Base-by-base conservation (phyloP, 139 green algal species). In the Chlamydomonas incerta region DNA sequence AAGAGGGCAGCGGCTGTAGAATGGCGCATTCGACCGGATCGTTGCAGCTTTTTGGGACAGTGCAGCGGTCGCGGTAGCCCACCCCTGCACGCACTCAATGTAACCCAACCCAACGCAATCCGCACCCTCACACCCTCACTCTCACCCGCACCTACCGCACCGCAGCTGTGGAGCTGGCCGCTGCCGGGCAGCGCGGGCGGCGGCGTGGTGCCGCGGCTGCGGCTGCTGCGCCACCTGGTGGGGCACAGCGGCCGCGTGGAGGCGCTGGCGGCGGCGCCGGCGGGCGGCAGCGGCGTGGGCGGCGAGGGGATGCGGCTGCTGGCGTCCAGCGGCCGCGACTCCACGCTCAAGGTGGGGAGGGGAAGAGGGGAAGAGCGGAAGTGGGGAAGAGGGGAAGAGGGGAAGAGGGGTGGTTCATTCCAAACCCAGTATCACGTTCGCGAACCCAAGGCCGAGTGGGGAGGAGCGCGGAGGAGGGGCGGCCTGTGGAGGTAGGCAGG, bases 161-260 rank as follows among this genome's bases (percentile, higher is more conserved):
- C 68, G 47, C 77, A 83, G 77, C 63, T 85, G 31, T 85, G 80
- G 80, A 47, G 68, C 68, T 85, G 80, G 66, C 21, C 50, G 21
- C 5, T 10, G 28, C n/a, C 47, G 11, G 41, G 35, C 72, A 5
- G 23, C 18, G 2, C 14, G 55, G 76, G 76, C 76, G 62, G 55
- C 76, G 71, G 70, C 24, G 67, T 80, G 67, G 69, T 33, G 26
- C 72, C 80, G 23, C 50, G 67, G 18, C 67, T 85, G 18, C 21
- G 66, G n/a, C 29, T 57, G 2, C 4, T 34, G 33, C 83, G 74
- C 35, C 35, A 24, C 26, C 86, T 90, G 57, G 76, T 65, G 13
- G 86, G 86, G 1, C 86, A 90, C 72, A 87, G 47, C 41, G 86
- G 86, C 0, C 47, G 86, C n/a, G 86, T 90, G 79, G 86, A 90